Base-by-base conservation (phyloP, 129 eudicot genomes). In the Apium graveolens region DNA sequence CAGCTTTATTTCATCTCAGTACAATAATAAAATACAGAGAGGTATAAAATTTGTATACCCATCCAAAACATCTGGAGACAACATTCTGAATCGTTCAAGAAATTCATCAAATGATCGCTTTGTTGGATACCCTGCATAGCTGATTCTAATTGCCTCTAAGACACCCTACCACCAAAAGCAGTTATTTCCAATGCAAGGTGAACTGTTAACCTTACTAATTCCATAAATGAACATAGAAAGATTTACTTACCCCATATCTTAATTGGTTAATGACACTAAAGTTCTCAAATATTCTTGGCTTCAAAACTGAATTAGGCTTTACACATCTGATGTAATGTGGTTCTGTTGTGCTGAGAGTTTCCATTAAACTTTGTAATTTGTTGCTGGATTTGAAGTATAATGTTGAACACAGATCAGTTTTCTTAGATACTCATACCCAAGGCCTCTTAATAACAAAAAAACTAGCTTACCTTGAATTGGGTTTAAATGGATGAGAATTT, bases 281-380 rank as follows among this genome's bases (percentile, higher is more conserved):
- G 77, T 95, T 95, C 90, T 95, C 99, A 82, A 95, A 95, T 78
- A 91, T 95, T 82, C 97, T 97, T 35, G 99, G 99, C 86, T 92
- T 95, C 87, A 95, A 78, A 78, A 91, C 92, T 39, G 90, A 80
- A 78, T 95, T 95, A 53, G 99, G 99, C 88, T 95, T 95, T 80
- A 95, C 97, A 80, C 99, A 95, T 85, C 97, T 90, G 86, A 95
- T 95, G 80, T 95, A 95, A 89, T 92, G 99, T 86, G 97, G 99
- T 87, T 95, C 99, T 73, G 99, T 95, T 82, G 97, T 92, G 93
- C 89, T 95, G 81, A 95, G 72, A 74, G 99, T 95, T 85, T 95
- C 97, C 99, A 95, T 95, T 79, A 95, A 74, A 55, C 97, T 84
- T 92, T 95, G 99, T 69, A 95, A 78, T 90, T n/a, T 92, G 99